Conservation (phyloP, 2,329 filamentous ascomycete genomes). For the Stagonosporopsis tanaceti region DNA sequence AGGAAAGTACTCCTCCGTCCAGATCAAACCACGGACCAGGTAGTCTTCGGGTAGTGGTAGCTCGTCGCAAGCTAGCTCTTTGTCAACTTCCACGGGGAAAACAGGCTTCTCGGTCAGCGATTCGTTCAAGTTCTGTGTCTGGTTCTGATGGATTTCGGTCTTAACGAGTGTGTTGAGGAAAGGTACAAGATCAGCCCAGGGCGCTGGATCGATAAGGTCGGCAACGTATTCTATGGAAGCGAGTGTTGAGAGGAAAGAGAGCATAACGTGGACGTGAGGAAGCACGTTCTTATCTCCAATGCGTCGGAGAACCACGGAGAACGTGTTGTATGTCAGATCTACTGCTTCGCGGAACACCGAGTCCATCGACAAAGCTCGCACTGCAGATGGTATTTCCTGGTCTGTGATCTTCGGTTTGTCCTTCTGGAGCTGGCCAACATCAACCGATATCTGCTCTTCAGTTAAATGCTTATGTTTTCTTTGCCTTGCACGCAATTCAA, state of each 20-base stretch:
- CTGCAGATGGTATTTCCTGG: constrained; percentile 13
- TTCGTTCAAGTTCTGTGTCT: too few relatives aligned
- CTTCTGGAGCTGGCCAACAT: too few relatives aligned
- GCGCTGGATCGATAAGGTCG: constrained; percentile 49
- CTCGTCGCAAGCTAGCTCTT: constrained; percentile 47
- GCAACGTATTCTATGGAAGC: constrained; percentile 43
- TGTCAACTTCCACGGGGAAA: constrained; percentile 57
- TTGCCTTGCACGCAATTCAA: constrained; percentile 20
- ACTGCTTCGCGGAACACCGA: constrained; percentile 45
- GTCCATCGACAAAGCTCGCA: constrained; percentile 10
- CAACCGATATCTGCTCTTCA: too few relatives aligned
- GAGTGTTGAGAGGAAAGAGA: constrained; percentile 66
- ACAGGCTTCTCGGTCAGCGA: constrained; percentile 25
- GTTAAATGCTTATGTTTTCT: background rate
- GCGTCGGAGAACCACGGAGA: constrained; percentile 59
- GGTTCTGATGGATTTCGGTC: constrained; percentile 41
- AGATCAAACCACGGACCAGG: constrained; percentile 69
- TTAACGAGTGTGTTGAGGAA: constrained; percentile 63
- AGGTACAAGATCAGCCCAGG: constrained; percentile 62
- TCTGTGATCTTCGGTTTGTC: constrained; percentile 18
- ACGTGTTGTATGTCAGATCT: constrained; percentile 49
- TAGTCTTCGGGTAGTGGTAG: constrained; percentile 75
- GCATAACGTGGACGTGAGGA: constrained; percentile 68
- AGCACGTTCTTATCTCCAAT: constrained; percentile 67
- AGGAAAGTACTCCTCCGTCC: constrained; percentile 67